Conservation (phyloP, 2,329 filamentous ascomycete species). For the Cryphonectria japonica region DNA sequence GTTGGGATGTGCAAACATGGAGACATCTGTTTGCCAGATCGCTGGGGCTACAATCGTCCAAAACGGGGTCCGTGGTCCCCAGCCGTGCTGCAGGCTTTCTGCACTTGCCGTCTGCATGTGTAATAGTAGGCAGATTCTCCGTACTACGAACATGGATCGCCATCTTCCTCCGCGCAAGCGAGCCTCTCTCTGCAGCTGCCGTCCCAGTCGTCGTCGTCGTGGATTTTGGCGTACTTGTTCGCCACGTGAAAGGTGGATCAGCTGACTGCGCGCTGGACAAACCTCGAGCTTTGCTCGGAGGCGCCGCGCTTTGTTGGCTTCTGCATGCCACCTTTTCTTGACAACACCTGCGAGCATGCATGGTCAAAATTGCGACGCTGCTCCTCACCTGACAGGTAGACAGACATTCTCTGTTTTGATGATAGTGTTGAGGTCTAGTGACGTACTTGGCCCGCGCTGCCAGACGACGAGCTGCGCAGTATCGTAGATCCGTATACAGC, state of each 20-base stretch:
- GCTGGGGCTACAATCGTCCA: not conserved
- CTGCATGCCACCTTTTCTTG: slow-evolving; percentile 5
- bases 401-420: not conserved
- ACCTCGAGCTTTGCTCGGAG: not conserved
- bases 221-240: not conserved
- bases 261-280: not conserved
- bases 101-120: slow-evolving; percentile 18
- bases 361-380: not conserved
- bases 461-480: not conserved
- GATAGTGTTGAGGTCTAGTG: not conserved
- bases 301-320: slow-evolving; percentile 11
- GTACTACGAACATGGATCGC: slow-evolving; percentile 9
- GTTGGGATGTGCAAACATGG: slow-evolving; percentile 18
- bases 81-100: not conserved
- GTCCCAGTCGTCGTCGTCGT: not conserved
- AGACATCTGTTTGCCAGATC: slow-evolving; percentile 2
- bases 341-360: not conserved
- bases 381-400: not conserved
- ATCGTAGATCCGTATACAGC: not conserved
- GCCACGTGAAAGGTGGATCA: slow-evolving; percentile 15
- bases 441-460: not conserved
- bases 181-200: slow-evolving; percentile 3
- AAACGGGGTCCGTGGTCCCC: not conserved
- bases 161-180: slow-evolving; percentile 12
- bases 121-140: slow-evolving; percentile 2